Base-by-base conservation (phyloP, 192 early-diverging fungal genomes). In the Kappamyces sp. region DNA sequence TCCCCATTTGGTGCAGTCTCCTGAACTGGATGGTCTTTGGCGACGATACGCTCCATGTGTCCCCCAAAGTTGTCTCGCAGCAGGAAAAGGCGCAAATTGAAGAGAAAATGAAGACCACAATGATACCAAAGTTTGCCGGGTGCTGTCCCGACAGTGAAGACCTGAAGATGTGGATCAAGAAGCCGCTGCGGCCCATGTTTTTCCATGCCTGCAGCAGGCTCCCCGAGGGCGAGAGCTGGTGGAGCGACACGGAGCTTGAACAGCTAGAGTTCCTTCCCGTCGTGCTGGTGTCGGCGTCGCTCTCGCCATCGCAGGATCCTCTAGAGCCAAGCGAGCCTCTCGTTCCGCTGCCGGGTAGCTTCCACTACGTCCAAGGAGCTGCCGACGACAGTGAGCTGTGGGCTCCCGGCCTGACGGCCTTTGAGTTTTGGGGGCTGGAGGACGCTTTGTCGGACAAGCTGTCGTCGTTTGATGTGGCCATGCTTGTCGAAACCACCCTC, bases 341-440 rank as follows among this genome's bases (percentile, higher is more conserved):
- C 41, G 41, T 55, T 15, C 53, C 53, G 6, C 5, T 38, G 0
- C 31, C 52, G 22, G 54, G 68, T 29, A 81, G 81, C 3, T 93
- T 82, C 52, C 53, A 73, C 8, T 95, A 95, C 60, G 84, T 95
- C 5, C 92, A 95, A 72, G 92, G 92, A 5, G 84, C 90, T 1
- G 92, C 81, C 0, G 92, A 95, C 67, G 92, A 95, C 64, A 84
- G 91, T 38, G 92, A 95, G 57, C 67, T 81, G 61, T 95, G 92
- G 92, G 78, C 11, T 2, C 60, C 79, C 72, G 85, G 84, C 0
- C 62, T 91, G 45, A 83, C 79, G 2, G 76, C 79, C 1, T 43
- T 59, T 33, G 30, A 86, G 33, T 91, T 89, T 60, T 91, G 89
- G 89, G 53, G 73, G 52, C 65, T 80, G 49, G 34, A 59, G 5